Evolutionary conservation across 352 stramenopile species (phyloP), one percentile per base, ranked within the genome.

Genomic region (Phytophthora kernoviae): DNA sequence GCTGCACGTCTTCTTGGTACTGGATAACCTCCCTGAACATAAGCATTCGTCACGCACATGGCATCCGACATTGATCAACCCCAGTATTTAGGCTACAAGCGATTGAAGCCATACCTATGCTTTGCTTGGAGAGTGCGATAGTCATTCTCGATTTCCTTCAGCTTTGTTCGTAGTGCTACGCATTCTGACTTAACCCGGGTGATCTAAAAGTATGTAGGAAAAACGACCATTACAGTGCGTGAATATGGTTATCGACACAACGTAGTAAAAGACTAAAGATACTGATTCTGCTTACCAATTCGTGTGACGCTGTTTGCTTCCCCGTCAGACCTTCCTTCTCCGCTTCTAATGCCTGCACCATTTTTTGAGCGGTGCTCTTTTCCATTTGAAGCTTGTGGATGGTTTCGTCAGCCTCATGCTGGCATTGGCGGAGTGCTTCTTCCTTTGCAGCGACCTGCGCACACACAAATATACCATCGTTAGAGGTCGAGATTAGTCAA

Each of bases 131-230:
- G 74, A 11, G 76, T 66, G 15, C 74, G 79, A 48, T 92, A 91
- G 54, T 93, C 82, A 34, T 79, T 86, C 49, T 93, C 84, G 2
- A 87, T 63, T 66, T 93, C 84, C 49, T 93, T 93, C 5, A 90
- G 58, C 62, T 93, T 91, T 2, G 72, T 72, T 6, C 84, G 84
- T 46, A 89, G 57, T 45, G 68, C 66, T 26, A 91, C 41, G 47
- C 74, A 87, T 53, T 93, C 83, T 14, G 75, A 67, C 58, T 93
- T 93, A 53, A 91, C 73, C 34, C 84, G 78, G 27, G 77, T 63
- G 50, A 88, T 41, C 83, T 90, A 50, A 6, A 12, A 10, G 36
- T 5, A 45, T 14, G 21, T 12, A 7, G 47, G 7, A 41, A 58
- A 20, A 36, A n/a, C n/a, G n/a, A n/a, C n/a, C n/a, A n/a, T n/a